phyloP scores from a whole-genome alignment of 345 rosid species.

The Camelina hispida region DNA sequence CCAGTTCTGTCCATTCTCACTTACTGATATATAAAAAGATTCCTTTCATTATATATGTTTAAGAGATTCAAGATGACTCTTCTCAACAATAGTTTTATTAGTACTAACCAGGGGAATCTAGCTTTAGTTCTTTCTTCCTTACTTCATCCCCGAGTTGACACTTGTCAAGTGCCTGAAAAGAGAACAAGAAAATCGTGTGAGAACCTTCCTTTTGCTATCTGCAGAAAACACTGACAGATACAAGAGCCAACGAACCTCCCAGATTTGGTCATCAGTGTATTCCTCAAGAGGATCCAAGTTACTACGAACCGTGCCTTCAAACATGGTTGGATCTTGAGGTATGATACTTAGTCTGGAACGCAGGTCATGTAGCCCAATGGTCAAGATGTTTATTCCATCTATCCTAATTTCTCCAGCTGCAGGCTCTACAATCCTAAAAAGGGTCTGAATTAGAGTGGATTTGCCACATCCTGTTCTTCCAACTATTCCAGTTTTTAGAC shows the following conservation, averaged over 20 bases:
- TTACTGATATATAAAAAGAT: conserved; percentile 42
- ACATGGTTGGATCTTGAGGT: conserved; percentile 80
- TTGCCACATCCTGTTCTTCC: conserved; percentile 79
- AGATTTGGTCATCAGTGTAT: conserved; percentile 57
- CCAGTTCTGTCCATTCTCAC: conserved; percentile 69
- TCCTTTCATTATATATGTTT: background rate
- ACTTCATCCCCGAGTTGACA: conserved; percentile 69
- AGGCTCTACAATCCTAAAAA: conserved; percentile 68
- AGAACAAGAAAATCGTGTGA: background rate
- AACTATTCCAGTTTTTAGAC: conserved; percentile 59
- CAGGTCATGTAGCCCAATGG: conserved; percentile 66
- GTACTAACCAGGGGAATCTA: conserved; percentile 58
- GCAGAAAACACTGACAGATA: conserved; percentile 7
- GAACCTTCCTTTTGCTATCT: conserved; percentile 5
- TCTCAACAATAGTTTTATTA: background rate
- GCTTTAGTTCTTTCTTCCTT: conserved; percentile 57
- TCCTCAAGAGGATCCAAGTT: conserved; percentile 72
- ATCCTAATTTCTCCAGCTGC: conserved; percentile 57
- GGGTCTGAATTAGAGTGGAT: conserved; percentile 66
- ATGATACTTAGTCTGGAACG: conserved; percentile 66
- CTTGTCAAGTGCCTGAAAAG: conserved; percentile 58
- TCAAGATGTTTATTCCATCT: conserved; percentile 57
- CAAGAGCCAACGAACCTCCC: conserved; percentile 51
- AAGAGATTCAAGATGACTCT: background rate
- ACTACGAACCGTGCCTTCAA: conserved; percentile 62